Base-by-base conservation (phyloP, 2,329 filamentous ascomycete genomes). In the Herpotrichia juniperi region DNA sequence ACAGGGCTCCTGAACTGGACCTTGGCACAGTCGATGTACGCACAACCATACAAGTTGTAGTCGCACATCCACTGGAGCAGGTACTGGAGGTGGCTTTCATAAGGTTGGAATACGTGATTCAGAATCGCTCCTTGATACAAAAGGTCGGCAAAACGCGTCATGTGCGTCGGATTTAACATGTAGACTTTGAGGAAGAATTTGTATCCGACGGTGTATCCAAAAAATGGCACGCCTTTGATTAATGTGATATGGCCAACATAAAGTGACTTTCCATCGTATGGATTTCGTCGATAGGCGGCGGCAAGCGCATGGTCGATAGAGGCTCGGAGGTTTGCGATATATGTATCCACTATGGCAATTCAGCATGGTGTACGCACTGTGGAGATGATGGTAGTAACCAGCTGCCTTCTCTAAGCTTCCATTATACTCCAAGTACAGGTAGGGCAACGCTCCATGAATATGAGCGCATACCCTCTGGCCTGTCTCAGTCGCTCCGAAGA, bases 61-160 rank as follows among this genome's bases (percentile, higher is more conserved):
- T 99, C 96, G 58, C 88, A 89, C 94, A 99, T 97, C 84, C 96
- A 99, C 74, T 99, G 96, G 9, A 94, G 81, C 8, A 97, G 77
- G 70, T 93, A 97, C 68, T 96, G 91, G 56, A 97, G 74, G 71
- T 99, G 96, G 16, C 90, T 92, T 75, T 99, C 94, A 68, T 94
- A 96, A 0, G 94, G 93, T 67, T 97, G 93, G 37, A 99, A 88
- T 21, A 84, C 82, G 53, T 83, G 84, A 68, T 90, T 90, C 84
- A 97, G 84, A 37, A 99, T 87, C 25, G 88, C 88, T 7, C 94
- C 94, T 73, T 96, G 92, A 16, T 90, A 87, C 35, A 99, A 80
- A 42, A 99, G 80, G 67, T 97, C 93, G 22, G 90, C 86, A 52
- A 97, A 80, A 26, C 93, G 85, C n/a, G 87, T 91, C 84, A 94